These are phyloP conservation scores for Lactarius pseudohatsudake DNA, from an alignment of 768 basidiomycete species.

Conservation along the genomic window DNA sequence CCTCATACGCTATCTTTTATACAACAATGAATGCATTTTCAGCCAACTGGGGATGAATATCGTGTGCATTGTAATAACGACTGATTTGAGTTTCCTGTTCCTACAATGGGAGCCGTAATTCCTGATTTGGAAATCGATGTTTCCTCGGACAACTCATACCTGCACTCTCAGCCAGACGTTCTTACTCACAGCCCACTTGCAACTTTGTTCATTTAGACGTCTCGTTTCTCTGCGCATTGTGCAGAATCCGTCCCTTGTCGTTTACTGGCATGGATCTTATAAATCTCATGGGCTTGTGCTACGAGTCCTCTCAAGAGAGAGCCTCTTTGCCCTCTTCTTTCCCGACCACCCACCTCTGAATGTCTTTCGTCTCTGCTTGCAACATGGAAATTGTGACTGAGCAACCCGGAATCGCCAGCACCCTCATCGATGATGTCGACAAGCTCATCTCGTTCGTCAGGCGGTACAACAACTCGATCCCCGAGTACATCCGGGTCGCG, in stretches of 20 bases:
- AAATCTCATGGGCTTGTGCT: background rate
- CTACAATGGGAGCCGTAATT: slow-evolving; percentile 12
- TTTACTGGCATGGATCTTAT: background rate
- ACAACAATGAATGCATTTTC: too few relatives aligned
- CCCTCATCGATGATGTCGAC: slow-evolving; percentile 6
- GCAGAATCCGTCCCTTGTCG: background rate
- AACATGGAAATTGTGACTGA: slow-evolving; percentile 6
- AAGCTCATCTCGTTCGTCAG: slow-evolving; percentile 17
- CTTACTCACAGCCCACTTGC: background rate
- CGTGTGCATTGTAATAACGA: background rate
- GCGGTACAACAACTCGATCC: slow-evolving; percentile 11
- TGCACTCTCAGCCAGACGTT: background rate
- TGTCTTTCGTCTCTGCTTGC: slow-evolving; percentile 3
- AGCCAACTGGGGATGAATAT: too few relatives aligned
- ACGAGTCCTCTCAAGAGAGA: background rate
- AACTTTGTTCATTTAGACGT: background rate
- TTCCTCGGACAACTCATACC: background rate
- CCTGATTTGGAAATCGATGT: slow-evolving; percentile 15
- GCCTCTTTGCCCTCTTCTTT: background rate
- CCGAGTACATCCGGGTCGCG: slow-evolving; percentile 20
- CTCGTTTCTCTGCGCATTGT: background rate
- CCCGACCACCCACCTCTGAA: background rate
- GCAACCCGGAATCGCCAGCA: slow-evolving; percentile 2
- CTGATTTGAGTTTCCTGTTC: slow-evolving; percentile 3
- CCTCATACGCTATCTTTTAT: too few relatives aligned